Conservation (phyloP, 768 basidiomycete species). For the Megacollybia marginata region DNA sequence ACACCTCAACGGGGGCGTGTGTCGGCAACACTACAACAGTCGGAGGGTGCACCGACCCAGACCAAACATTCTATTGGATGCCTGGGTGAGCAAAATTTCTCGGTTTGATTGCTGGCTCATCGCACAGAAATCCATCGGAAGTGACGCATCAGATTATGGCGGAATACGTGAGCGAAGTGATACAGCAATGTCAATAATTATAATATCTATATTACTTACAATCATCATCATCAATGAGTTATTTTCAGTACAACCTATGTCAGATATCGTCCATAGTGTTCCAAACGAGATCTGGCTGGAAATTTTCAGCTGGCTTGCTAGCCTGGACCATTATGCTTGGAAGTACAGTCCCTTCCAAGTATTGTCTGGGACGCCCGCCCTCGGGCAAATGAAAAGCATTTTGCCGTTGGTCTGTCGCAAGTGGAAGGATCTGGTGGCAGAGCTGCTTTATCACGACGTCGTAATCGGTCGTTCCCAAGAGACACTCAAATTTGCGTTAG, state of each 20-base stretch:
- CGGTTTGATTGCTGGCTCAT: neutral
- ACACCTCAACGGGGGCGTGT: conserved; percentile 22
- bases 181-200: too few relatives aligned
- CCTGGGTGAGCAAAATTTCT: conserved; percentile 1
- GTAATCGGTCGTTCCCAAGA: conserved; percentile 25
- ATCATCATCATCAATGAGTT: too few relatives aligned
- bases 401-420: conserved; percentile 49
- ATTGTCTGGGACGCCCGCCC: conserved; percentile 16
- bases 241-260: too few relatives aligned
- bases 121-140: too few relatives aligned
- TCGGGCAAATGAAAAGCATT: conserved; percentile 26
- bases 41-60: neutral
- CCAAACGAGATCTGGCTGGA: conserved; percentile 51
- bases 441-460: conserved; percentile 49
- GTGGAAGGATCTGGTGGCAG: conserved; percentile 43
- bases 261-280: conserved; percentile 15
- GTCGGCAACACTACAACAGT: neutral
- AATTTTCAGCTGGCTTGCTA: conserved; percentile 39
- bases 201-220: too few relatives aligned
- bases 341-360: conserved; percentile 44
- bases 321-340: conserved; percentile 15
- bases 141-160: too few relatives aligned
- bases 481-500: conserved; percentile 25
- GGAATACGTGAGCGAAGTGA: too few relatives aligned
- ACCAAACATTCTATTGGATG: conserved; percentile 5